Base-by-base conservation (phyloP, 2,329 filamentous ascomycete species). In the Stagonosporopsis chrysanthemi region DNA sequence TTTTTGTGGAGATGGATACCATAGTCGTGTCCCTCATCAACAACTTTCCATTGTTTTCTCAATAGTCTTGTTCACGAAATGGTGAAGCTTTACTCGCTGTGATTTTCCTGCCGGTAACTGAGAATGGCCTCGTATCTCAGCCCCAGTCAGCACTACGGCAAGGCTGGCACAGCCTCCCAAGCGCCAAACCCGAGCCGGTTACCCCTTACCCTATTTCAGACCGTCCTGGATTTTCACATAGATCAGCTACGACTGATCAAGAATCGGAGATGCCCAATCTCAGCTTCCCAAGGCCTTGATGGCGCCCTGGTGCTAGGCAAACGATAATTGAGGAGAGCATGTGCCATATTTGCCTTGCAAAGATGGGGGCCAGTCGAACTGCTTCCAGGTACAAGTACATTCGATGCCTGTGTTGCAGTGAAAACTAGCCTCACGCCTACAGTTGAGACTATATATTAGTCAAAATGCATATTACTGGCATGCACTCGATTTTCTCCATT, bases 91-190 rank as follows among this genome's bases (percentile, higher is more conserved):
- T 6, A 17, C 14, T 43, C 31, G 12, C 24, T 3, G 19, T 28
- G n/a, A 51, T 7, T 45, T 24, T 14, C 12, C 9, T 46, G 29
- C n/a, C 33, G 35, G 41, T 45, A 26, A 50, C 36, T 33, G 26
- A 45, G n/a, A 15, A 1, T 28, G 35, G 31, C 9, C 33, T 5
- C 15, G 26, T 2, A 33, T 36, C 2, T 46, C 53, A 46, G 53
- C 53, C 46, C 46, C 53, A 45, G 41, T 56, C 53, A 56, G 53
- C 53, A 56, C 53, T 56, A 56, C 47, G 23, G 35, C 36, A 17
- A 46, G 47, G 26, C 46, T 46, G 45, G 22, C 46, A 50, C 33
- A 41, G 41, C 46, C 53, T 46, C 38, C 15, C 46, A 56, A 22
- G 23, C 53, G 41, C 52, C 40, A 56, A 56, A 19, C 46, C 46